Percentiles rank a stretch among this genome's conserved stretches.
These are phyloP conservation scores for Jaminaea rosea DNA, from an alignment of 1,284 basidiomycete genomes.

Conservation along the genomic window DNA sequence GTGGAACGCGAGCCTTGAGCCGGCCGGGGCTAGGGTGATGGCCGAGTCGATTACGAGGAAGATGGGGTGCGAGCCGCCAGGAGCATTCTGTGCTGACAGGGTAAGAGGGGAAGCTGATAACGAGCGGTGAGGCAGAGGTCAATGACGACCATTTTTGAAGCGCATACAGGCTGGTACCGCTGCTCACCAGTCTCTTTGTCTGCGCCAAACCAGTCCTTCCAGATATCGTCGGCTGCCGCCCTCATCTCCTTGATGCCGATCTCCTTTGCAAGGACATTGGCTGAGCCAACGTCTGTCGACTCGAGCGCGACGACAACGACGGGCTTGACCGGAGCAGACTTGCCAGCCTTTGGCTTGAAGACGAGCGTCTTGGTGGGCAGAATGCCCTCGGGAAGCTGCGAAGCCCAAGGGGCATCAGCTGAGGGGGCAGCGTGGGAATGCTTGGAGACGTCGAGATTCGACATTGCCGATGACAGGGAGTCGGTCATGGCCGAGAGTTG, in stretches of 20 bases:
- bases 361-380: conserved; percentile 64
- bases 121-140: neutral
- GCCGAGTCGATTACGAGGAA: neutral
- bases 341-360: conserved; percentile 84
- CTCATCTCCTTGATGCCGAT: conserved; percentile 81
- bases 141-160: too few relatives aligned
- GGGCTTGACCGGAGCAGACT: conserved; percentile 71
- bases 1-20: conserved; percentile 22
- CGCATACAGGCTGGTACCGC: conserved; percentile 12
- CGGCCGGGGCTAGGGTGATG: neutral
- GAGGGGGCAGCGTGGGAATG: neutral
- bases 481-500: conserved; percentile 3
- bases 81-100: neutral
- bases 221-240: conserved; percentile 75
- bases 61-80: neutral
- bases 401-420: neutral
- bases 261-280: conserved; percentile 63
- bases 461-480: neutral
- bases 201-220: conserved; percentile 72
- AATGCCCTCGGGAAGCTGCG: conserved; percentile 50
- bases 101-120: conserved; percentile 1
- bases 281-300: conserved; percentile 46
- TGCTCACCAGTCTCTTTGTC: conserved; percentile 76
- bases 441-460: neutral
- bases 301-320: conserved; percentile 61